Percentiles rank a stretch among this genome's conserved stretches.
These are phyloP conservation scores for Actinidia polygama DNA, from an alignment of 179 eudicot genomes.

Conservation along the genomic window DNA sequence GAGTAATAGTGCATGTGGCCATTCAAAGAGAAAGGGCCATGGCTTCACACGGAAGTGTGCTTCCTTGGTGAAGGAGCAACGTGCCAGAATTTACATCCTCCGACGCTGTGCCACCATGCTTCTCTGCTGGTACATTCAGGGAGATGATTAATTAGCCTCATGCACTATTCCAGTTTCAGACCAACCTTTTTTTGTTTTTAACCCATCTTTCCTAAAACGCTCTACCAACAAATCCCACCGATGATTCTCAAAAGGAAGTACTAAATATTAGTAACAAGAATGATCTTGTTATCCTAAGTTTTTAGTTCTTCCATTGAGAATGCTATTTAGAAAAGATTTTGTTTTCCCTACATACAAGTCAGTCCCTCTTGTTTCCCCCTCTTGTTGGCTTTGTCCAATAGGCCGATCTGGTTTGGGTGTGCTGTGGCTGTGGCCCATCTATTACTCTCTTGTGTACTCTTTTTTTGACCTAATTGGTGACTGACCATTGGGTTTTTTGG, in stretches of 20 bases:
- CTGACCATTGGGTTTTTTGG: constrained; percentile 18
- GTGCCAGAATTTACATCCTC: constrained; percentile 80
- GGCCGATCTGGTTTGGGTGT: constrained; percentile 3
- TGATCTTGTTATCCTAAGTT: too few relatives aligned
- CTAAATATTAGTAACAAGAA: too few relatives aligned
- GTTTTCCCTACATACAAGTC: neutral
- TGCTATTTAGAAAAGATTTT: too few relatives aligned
- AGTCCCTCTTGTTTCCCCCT: neutral
- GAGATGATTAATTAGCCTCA: constrained; percentile 35
- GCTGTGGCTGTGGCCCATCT: neutral
- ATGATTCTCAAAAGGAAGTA: too few relatives aligned
- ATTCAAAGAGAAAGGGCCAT: constrained; percentile 48
- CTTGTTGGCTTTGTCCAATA: neutral
- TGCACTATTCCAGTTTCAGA: neutral
- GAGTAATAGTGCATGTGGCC: constrained; percentile 12
- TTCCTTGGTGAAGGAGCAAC: constrained; percentile 76
- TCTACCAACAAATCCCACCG: too few relatives aligned
- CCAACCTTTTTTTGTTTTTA: neutral
- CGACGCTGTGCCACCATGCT: constrained; percentile 95
- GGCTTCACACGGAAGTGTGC: constrained; percentile 82
- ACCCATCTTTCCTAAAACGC: too few relatives aligned
- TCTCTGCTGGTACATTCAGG: constrained; percentile 85
- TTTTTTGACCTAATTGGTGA: constrained; percentile 26
- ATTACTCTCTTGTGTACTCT: neutral
- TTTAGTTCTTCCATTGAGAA: too few relatives aligned